A percentile compares a stretch with the other conserved stretches of the same genome.
These are phyloP conservation scores for Lecanicillium sp. DNA, from an alignment of 2,329 filamentous ascomycete genomes.

Conservation along the genomic window DNA sequence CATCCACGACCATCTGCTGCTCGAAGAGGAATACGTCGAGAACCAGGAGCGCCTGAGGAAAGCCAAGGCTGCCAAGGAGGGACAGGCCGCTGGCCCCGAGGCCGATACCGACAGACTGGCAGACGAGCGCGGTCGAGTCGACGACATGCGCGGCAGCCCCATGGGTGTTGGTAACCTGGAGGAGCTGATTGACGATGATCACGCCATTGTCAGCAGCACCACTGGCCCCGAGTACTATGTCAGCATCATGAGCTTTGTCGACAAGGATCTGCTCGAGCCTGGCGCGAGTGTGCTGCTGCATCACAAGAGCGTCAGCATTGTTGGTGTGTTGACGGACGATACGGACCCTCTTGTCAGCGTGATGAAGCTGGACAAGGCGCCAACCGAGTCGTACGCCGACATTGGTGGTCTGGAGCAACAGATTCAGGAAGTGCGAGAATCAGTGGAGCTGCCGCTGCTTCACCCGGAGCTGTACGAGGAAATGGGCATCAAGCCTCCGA, in stretches of 20 bases:
- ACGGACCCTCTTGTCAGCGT: slow-evolving; percentile 92
- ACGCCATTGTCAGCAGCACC: slow-evolving; percentile 95
- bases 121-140: slow-evolving; percentile 88
- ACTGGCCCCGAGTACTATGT: slow-evolving; percentile 99
- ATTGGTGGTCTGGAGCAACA: slow-evolving; percentile 93
- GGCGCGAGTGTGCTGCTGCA: slow-evolving; percentile 92
- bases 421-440: slow-evolving; percentile 96
- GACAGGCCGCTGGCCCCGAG: slow-evolving; percentile 61
- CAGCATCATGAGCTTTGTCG: slow-evolving; percentile 99
- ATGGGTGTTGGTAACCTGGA: slow-evolving; percentile 98
- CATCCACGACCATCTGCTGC: slow-evolving; percentile 91
- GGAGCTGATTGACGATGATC: slow-evolving; percentile 98
- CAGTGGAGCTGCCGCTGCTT: slow-evolving; percentile 87
- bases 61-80: slow-evolving; percentile 74
- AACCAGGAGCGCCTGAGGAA: slow-evolving; percentile 96
- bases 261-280: slow-evolving; percentile 95
- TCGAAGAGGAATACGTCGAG: slow-evolving; percentile 98
- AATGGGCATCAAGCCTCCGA: slow-evolving; percentile 99
- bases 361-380: slow-evolving; percentile 99
- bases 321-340: slow-evolving; percentile 94
- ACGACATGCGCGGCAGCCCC: slow-evolving; percentile 96
- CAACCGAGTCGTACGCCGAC: slow-evolving; percentile 95
- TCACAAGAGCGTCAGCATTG: slow-evolving; percentile 96
- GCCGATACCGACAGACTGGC: slow-evolving; percentile 75
- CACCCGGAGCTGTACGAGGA: slow-evolving; percentile 98